phyloP scores from a whole-genome alignment of 2,329 filamentous ascomycete genomes.

The Tolypocladium cylindrosporum region DNA sequence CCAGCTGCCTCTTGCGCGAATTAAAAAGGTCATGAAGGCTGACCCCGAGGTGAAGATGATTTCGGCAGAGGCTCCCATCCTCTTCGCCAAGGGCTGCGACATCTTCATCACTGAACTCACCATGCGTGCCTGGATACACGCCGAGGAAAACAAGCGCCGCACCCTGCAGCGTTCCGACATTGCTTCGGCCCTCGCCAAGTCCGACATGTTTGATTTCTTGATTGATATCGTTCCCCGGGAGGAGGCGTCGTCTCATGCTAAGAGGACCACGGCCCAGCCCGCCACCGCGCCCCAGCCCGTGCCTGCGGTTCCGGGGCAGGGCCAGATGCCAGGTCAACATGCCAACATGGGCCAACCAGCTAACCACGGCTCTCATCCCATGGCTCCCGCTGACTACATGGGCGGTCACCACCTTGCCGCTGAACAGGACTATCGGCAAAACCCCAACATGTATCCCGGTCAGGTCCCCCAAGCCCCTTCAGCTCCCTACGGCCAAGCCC shows the following conservation, averaged over 20 bases:
- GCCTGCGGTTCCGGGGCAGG: slow-evolving; percentile 38
- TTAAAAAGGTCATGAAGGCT: slow-evolving; percentile 99
- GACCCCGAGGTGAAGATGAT: slow-evolving; percentile 99
- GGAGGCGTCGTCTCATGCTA: slow-evolving; percentile 78
- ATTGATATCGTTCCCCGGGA: slow-evolving; percentile 98
- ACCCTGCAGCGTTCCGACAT: slow-evolving; percentile 95
- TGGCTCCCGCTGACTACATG: slow-evolving; percentile 55
- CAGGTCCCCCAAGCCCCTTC: slow-evolving; percentile 66
- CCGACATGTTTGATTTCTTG: slow-evolving; percentile 99
- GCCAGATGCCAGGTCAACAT: slow-evolving; percentile 43
- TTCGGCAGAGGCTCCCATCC: slow-evolving; percentile 90
- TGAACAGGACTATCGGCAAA: slow-evolving; percentile 71
- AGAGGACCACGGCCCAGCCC: slow-evolving; percentile 53
- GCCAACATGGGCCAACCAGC: slow-evolving; percentile 39
- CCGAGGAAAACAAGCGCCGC: slow-evolving; percentile 95
- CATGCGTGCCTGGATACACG: slow-evolving; percentile 99
- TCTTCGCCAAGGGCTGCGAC: slow-evolving; percentile 97
- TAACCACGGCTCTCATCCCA: slow-evolving; percentile 46
- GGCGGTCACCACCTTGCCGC: slow-evolving; percentile 52
- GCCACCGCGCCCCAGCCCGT: slow-evolving; percentile 30
- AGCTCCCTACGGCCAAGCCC: slow-evolving; percentile 66
- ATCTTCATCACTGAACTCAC: slow-evolving; percentile 99
- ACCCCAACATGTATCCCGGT: slow-evolving; percentile 71
- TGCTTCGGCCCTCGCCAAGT: slow-evolving; percentile 88
- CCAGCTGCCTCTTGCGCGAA: slow-evolving; percentile 90